Conservation (phyloP, 2,329 filamentous ascomycete genomes). For the Trichoderma sp. region DNA sequence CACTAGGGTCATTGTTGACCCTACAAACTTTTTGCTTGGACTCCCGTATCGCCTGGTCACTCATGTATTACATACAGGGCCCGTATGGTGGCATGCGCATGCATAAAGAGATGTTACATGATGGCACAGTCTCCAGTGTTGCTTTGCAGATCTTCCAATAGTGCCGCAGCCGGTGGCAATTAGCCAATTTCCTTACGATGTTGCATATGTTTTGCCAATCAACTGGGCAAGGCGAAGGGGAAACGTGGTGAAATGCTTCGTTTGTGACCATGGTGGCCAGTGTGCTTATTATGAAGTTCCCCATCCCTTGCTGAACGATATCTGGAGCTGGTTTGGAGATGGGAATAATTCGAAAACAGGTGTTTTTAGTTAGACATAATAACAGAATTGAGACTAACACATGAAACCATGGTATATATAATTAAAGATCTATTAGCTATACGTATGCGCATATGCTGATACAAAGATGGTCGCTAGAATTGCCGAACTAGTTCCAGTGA, state of each 20-base stretch:
- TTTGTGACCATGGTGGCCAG: slow-evolving; percentile 3
- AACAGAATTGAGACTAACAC: too few species aligned
- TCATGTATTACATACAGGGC: slow-evolving; percentile 16
- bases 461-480: too few species aligned
- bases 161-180: neutral
- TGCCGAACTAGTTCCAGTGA: too few species aligned
- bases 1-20: neutral
- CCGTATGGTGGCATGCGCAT: slow-evolving; percentile 14
- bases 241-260: neutral
- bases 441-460: too few species aligned
- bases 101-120: neutral
- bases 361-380: neutral
- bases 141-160: neutral
- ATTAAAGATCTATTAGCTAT: too few species aligned
- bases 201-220: neutral
- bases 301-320: neutral
- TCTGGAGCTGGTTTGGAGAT: slow-evolving; percentile 14
- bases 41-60: slow-evolving; percentile 3
- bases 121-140: neutral
- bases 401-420: too few species aligned
- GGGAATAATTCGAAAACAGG: neutral
- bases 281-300: slow-evolving; percentile 11
- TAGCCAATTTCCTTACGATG: slow-evolving; percentile 19
- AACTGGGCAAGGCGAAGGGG: slow-evolving; percentile 6
- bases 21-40: neutral